Conservation (phyloP, 2,329 filamentous ascomycete genomes). For the Pseudogymnoascus sp. region DNA sequence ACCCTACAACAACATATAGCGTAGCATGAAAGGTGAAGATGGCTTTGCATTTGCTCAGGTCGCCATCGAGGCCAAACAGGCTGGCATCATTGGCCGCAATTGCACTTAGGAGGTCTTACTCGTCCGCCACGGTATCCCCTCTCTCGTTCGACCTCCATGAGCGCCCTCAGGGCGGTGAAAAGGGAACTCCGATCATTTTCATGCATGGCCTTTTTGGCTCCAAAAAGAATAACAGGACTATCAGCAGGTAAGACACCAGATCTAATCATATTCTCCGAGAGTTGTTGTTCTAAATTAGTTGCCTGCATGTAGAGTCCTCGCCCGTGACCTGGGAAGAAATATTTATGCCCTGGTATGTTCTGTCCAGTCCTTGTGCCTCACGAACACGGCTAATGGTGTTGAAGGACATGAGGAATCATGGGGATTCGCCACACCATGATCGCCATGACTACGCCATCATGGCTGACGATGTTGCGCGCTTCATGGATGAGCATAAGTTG, state of each 20-base stretch:
- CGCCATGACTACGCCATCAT: conserved; percentile 75
- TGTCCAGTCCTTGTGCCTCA: conserved; percentile 5
- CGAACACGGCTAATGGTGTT: conserved; percentile 5
- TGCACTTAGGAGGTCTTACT: neutral
- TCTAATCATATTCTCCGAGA: neutral
- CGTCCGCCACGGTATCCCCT: neutral
- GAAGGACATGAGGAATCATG: conserved; percentile 87
- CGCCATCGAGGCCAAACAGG: neutral
- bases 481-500: conserved; percentile 66
- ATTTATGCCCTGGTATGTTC: conserved; percentile 69
- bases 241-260: conserved; percentile 69
- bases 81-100: neutral
- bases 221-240: conserved; percentile 88
- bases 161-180: conserved; percentile 37
- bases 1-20: neutral
- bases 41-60: neutral
- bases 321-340: conserved; percentile 68
- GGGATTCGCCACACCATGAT: conserved; percentile 70
- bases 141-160: conserved; percentile 61
- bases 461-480: conserved; percentile 73
- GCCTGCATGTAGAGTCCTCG: conserved; percentile 53
- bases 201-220: conserved; percentile 92
- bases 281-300: neutral
- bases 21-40: conserved; percentile 2
- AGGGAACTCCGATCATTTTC: conserved; percentile 63